Evolutionary conservation across 345 rosid species (phyloP).

Genomic region (Rhodamnia argentea): DNA sequence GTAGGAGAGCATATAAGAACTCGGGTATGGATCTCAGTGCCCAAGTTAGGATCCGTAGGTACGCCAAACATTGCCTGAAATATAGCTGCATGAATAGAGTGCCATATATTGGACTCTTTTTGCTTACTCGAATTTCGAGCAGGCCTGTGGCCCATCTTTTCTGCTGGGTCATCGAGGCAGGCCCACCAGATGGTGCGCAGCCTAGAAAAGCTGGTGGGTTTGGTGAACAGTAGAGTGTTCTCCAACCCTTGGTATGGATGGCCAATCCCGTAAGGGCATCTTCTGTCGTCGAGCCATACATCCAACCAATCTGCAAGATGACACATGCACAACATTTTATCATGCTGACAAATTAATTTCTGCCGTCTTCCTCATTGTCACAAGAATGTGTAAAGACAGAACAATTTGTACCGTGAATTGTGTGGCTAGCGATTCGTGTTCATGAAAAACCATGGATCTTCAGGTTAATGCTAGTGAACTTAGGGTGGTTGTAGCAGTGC

Average conservation of each 20-base stretch:
- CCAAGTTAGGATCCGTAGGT: constrained; percentile 19
- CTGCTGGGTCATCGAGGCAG: constrained; percentile 30
- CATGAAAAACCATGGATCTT: not conserved
- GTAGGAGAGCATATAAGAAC: constrained; percentile 38
- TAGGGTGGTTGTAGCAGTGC: not conserved
- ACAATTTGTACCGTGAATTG: not conserved
- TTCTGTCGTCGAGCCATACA: constrained; percentile 55
- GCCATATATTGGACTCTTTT: constrained; percentile 23
- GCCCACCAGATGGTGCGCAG: constrained; percentile 29
- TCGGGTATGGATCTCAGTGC: constrained; percentile 42
- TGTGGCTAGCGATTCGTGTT: not conserved
- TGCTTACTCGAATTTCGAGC: constrained; percentile 36
- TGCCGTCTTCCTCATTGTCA: not conserved
- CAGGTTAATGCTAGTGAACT: not conserved
- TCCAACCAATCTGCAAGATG: constrained; percentile 39
- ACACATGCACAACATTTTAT: not conserved
- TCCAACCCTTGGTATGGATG: constrained; percentile 32
- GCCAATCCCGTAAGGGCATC: constrained; percentile 28
- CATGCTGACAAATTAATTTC: not conserved
- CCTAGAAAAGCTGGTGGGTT: constrained; percentile 54
- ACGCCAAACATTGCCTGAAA: constrained; percentile 36
- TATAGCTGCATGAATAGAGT: constrained; percentile 18
- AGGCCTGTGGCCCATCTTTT: constrained; percentile 62
- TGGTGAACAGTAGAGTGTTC: constrained; percentile 7
- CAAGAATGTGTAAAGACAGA: not conserved